Conservation (phyloP, 2,329 filamentous ascomycete genomes). For the Byssothecium circinans region DNA sequence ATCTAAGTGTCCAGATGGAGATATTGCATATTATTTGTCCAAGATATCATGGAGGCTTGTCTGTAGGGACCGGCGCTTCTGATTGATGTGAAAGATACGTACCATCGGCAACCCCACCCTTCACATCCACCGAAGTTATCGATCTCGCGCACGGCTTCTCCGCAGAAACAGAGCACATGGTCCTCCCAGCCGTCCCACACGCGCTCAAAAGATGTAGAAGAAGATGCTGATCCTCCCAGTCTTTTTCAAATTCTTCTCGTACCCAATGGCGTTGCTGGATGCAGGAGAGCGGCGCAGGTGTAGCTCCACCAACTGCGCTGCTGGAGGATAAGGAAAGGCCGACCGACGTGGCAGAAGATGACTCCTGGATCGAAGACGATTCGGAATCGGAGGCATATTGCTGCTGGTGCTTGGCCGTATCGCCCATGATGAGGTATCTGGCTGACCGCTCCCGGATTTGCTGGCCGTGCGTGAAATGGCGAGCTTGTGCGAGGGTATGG, state of each 20-base stretch:
- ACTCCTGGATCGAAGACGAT: not conserved
- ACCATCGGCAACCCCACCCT: constrained; percentile 1
- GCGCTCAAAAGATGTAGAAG: constrained; percentile 30
- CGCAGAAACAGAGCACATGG: constrained; percentile 14
- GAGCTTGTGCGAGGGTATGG: constrained; percentile 20
- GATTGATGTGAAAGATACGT: not conserved
- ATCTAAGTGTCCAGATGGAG: too few species aligned
- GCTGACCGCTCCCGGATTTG: constrained; percentile 18
- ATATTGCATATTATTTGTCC: too few species aligned
- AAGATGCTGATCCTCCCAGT: constrained; percentile 7
- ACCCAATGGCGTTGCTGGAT: not conserved
- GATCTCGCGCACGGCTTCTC: constrained; percentile 30
- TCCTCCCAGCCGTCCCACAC: constrained; percentile 30
- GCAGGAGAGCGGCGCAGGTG: too few species aligned
- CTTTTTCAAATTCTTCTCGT: not conserved
- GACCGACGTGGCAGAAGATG: not conserved
- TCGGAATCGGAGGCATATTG: constrained; percentile 7
- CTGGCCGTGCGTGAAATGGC: constrained; percentile 19
- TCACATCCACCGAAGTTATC: constrained; percentile 28
- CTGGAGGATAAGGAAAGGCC: too few species aligned
- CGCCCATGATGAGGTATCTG: not conserved
- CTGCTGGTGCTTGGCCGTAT: not conserved
- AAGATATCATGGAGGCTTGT: too few species aligned
- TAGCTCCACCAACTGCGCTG: too few species aligned
- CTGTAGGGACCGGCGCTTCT: too few species aligned